Evolutionary conservation across 768 basidiomycete genomes (phyloP).

Genomic region (Mycena olivaceomarginata): DNA sequence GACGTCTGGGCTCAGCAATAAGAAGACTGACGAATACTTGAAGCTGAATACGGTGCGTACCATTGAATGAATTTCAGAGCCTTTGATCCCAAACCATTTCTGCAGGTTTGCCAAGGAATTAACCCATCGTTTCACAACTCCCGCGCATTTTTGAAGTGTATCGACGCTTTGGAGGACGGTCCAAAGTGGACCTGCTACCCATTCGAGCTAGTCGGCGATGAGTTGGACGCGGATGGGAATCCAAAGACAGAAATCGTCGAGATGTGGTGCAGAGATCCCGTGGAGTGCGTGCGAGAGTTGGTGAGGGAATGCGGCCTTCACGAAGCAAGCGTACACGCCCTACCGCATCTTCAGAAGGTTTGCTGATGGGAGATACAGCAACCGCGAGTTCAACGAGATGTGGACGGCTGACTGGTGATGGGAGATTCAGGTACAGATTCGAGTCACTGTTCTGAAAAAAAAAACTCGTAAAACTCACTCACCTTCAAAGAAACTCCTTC

Average conservation of each 20-base stretch:
- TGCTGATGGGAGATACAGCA: background rate
- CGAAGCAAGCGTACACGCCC: background rate
- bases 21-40: conserved; percentile 52
- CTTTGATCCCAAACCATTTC: background rate
- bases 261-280: conserved; percentile 49
- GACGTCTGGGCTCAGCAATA: conserved; percentile 47
- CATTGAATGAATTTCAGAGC: background rate
- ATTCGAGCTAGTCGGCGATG: conserved; percentile 44
- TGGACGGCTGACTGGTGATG: background rate
- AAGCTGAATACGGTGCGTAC: conserved; percentile 39
- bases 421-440: background rate
- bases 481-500: background rate
- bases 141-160: conserved; percentile 42
- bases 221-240: conserved; percentile 22
- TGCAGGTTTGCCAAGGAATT: background rate
- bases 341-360: background rate
- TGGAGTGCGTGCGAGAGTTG: conserved; percentile 49
- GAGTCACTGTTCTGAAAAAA: no score
- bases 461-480: background rate
- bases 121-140: conserved; percentile 7
- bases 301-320: conserved; percentile 55
- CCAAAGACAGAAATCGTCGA: conserved; percentile 41
- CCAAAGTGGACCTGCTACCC: conserved; percentile 46
- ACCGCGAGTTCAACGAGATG: background rate
- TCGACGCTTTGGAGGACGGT: conserved; percentile 45